These are phyloP conservation scores for Moricandia moricandioides DNA, from an alignment of 345 rosid genomes.

Conservation along the genomic window DNA sequence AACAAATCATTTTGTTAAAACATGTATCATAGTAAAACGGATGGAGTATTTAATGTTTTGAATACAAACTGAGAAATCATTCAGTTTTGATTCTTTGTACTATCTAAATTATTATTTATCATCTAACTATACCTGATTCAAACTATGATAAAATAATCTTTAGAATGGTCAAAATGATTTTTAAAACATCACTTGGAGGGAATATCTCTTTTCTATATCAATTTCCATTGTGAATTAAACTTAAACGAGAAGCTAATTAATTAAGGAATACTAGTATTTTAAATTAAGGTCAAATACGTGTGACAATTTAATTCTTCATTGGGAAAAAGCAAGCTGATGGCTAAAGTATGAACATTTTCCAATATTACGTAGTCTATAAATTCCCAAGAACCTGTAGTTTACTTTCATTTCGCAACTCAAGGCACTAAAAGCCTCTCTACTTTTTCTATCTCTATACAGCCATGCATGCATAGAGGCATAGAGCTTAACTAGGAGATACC, in stretches of 20 bases:
- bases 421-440: slow-evolving; percentile 7
- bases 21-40: too few species aligned
- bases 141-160: too few species aligned
- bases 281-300: background rate
- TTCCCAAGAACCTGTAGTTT: slow-evolving; percentile 17
- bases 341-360: slow-evolving; percentile 32
- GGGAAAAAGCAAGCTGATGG: slow-evolving; percentile 25
- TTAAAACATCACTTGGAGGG: too few species aligned
- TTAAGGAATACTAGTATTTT: background rate
- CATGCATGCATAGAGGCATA: slow-evolving; percentile 28
- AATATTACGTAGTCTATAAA: slow-evolving; percentile 27
- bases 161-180: too few species aligned
- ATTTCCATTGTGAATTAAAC: background rate
- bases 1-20: too few species aligned
- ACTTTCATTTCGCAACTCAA: slow-evolving; percentile 33
- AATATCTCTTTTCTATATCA: background rate
- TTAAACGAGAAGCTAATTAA: background rate
- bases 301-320: background rate
- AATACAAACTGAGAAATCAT: background rate
- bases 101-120: too few species aligned
- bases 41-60: background rate
- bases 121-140: too few species aligned
- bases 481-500: slow-evolving; percentile 11
- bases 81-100: too few species aligned
- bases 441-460: background rate